Base-by-base conservation (phyloP, 2,329 filamentous ascomycete genomes). In the Fusarium pseudocircinatum region DNA sequence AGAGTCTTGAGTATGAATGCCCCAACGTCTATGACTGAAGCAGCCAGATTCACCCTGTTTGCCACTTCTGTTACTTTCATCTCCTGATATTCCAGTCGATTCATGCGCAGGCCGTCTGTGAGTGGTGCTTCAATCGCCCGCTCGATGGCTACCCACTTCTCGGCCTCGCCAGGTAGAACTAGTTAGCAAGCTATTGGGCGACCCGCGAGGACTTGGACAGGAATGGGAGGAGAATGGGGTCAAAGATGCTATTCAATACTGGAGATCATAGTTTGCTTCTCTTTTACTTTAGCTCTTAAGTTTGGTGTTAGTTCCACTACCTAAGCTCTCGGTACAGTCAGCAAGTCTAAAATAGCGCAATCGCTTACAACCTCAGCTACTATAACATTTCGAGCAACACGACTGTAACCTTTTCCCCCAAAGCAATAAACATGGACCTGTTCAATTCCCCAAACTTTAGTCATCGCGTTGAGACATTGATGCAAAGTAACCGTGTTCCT, bases 401-500 rank as follows among this genome's bases (percentile, higher is more conserved):
- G 12, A 5, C 20, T 18, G 11, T 3, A 36, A 16, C 1, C 20
- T 36, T 16, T 3, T 5, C 2, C 20, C 6, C 6, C 5, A 26
- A 16, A n/a, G 1, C 32, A 58, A n/a, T n/a, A 3, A 43, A 20
- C 11, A 70, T 70, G 67, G 37, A 70, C 1, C 4, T 50, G 2
- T 40, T 70, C 8, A 2, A 18, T 2, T 65, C 22, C 2, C 18
- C 22, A 20, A 26, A 34, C 0, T 69, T 70, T 4, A 6, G 2
- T 0, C 3, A 2, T 20, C 50, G 28, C 9, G 43, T 70, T 1
- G 24, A 65, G 7, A 5, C 22, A 0, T n/a, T 70, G 12, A 50
- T 50, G 43, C 28, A 34, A 10, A 62, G 22, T 0, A 65, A 65
- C 2, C 42, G 60, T 16, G 66, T 70, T 2, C 67, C 66, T 5